Base-by-base conservation (phyloP, 2,329 filamentous ascomycete species). In the Colletotrichum chrysophilum region DNA sequence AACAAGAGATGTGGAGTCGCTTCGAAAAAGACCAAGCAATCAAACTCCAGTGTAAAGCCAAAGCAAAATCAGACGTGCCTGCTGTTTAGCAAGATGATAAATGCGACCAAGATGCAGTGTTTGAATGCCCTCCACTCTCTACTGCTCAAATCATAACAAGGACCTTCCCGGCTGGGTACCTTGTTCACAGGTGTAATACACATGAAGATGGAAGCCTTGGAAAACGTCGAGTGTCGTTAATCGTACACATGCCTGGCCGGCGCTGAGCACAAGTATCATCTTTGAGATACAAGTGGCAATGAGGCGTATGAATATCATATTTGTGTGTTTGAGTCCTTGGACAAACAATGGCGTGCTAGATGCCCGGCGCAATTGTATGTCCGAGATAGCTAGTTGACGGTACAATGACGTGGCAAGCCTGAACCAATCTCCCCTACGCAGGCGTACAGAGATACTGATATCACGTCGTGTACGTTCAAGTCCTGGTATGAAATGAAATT, bases 1-100 rank as follows among this genome's bases (percentile, higher is more conserved):
- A 82, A 76, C 78, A 78, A 52, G 79, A 81, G 61, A 79, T 78
- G 71, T 81, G 77, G 55, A 67, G 65, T 38, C 55, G 77, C 12
- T 67, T 70, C 13, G 75, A 78, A 66, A 67, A 66, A 24, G 75
- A 76, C n/a, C 76, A 77, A 21, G 70, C 69, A 62, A 76, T 77
- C 52, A 77, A 78, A 60, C 60, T 78, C n/a, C 76, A 79, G 36
- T 64, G 62, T 2, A 48, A n/a, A 65, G 34, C 58, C 12, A 32
- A 34, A 12, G 55, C 26, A 58, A 58, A 58, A 21, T 52, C 1
- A 52, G 2, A 21, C 5, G 10, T 13, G 7, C 1, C 10, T 52
- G 13, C 43, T 52, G n/a, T 52, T 21, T 13, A 52, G 38, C 38
- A 48, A n/a, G 12, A 21, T 48, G 18, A n/a, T 48, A 0, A 38